Evolutionary conservation across 345 rosid species (phyloP), one percentile per base, ranked within the genome.

Genomic region (Ceriops decandra): DNA sequence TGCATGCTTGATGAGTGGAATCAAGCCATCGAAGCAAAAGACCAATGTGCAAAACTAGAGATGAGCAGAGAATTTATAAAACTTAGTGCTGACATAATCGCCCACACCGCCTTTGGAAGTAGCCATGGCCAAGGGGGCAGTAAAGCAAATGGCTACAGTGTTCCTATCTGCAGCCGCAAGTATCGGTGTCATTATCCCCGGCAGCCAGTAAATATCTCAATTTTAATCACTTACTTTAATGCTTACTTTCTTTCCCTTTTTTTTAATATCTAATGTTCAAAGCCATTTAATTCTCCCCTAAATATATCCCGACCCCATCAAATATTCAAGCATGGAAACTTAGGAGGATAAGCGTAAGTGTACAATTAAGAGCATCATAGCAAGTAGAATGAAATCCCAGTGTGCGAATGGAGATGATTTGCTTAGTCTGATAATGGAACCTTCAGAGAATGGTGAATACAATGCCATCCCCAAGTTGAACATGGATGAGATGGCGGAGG

Each of bases 291-390:
- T 42, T 42, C 5, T 80, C 57, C 81, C 58, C 42, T 70, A 93
- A 96, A 35, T 91, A 85, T 75, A 67, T 91, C 4, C 98, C 97
- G 16, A 91, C 97, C 2, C 86, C 74, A 73, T 80, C 87, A 78
- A 93, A 93, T 75, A 58, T 86, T 28, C 75, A 64, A 7, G 82
- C 89, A 11, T 91, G 97, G 96, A 89, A 83, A 75, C 76, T 93
- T 93, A 69, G 96, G 87, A 61, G 76, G 79, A 73, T 80, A 85
- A 69, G 80, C 91, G 51, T 0, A 89, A 80, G 81, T 88, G 81
- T 49, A 82, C 91, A 27, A 57, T 89, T 59, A 59, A 76, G 77
- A 72, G 72, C 62, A 76, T 93, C 15, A 85, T 93, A 68, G 83
- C 80, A 3, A 56, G 63, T 6, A 82, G 85, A 51, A 58, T 75